Base-by-base conservation (phyloP, 495 filamentous ascomycete species). In the Tuber indicum region DNA sequence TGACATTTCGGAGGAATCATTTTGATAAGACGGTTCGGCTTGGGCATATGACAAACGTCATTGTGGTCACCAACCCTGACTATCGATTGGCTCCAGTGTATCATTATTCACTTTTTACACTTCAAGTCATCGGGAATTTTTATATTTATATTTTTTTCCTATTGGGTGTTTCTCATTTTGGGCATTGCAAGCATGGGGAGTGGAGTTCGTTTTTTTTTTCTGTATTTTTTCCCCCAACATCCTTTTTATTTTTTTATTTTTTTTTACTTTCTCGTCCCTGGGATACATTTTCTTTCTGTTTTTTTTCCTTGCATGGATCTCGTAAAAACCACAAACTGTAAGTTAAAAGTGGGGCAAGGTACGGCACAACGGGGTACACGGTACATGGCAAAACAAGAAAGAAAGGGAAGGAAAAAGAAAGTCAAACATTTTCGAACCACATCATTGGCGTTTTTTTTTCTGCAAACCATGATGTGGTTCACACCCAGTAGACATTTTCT, bases 121-220 rank as follows among this genome's bases (percentile, higher is more conserved):
- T 76, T 79, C 39, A 42, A 73, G 58, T 70, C 71, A 41, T 80
- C 74, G 77, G 75, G 72, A 74, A 76, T 76, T 42, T 47, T 26
- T 62, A 62, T 62, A 26, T 70, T 39, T 70, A 47, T 21, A 70
- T 42, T 70, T 69, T 72, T 66, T 66, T 66, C 58, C 4, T 66
- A 66, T 17, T 58, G 76, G 78, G 73, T 44, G 32, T 80, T 80
- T 74, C 52, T 80, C 74, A 72, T 80, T 80, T 80, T 71, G 75
- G 72, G 77, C 72, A 78, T 71, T 79, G 78, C 74, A 73, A 70
- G 78, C 78, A 80, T 80, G 76, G 78, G 78, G 77, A 80, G 62
- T 77, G 76, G 49, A 74, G 72, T 70, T 72, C 44, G 47, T 69
- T 66, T 70, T 66, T 70, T 17, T 32, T 66, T 69, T 77, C 42